Conservation (phyloP, 495 filamentous ascomycete species). For the Aspergillus cavernicola region DNA sequence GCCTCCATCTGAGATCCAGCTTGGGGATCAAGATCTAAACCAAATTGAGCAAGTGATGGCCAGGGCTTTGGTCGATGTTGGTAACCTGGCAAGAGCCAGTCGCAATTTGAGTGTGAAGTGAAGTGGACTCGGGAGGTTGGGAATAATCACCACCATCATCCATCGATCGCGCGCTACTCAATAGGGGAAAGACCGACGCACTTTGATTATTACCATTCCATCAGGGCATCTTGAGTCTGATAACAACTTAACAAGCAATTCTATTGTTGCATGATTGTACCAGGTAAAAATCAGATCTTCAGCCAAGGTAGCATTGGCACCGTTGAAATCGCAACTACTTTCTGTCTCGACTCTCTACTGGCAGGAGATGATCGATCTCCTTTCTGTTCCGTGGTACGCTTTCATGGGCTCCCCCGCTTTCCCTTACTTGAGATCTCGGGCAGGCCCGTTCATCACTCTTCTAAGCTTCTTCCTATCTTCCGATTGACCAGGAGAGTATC, state of each 20-base stretch:
- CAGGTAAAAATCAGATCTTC: neutral
- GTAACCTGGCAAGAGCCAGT: no score
- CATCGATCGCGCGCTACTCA: constrained; percentile 24
- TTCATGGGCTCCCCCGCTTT: constrained; percentile 18
- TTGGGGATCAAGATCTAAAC: constrained; percentile 19
- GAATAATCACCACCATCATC: no score
- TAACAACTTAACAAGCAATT: neutral
- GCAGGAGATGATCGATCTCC: neutral
- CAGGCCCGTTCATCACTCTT: constrained; percentile 16
- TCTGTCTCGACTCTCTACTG: no score
- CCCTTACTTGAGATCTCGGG: constrained; percentile 29
- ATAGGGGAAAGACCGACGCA: constrained; percentile 18
- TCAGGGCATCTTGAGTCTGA: no score
- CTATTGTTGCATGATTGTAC: neutral
- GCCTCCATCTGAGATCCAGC: neutral
- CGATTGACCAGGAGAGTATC: no score
- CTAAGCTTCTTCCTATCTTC: neutral
- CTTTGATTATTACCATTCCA: no score
- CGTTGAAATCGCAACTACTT: no score
- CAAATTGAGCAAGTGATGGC: no score
- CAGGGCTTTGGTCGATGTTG: no score
- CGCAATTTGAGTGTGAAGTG: no score
- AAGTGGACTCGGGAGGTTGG: no score
- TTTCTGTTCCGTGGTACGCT: constrained; percentile 21
- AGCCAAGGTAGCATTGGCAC: no score